Evolutionary conservation across 768 basidiomycete species (phyloP), one percentile per base, ranked within the genome.

Genomic region (Calocera viscosa): DNA sequence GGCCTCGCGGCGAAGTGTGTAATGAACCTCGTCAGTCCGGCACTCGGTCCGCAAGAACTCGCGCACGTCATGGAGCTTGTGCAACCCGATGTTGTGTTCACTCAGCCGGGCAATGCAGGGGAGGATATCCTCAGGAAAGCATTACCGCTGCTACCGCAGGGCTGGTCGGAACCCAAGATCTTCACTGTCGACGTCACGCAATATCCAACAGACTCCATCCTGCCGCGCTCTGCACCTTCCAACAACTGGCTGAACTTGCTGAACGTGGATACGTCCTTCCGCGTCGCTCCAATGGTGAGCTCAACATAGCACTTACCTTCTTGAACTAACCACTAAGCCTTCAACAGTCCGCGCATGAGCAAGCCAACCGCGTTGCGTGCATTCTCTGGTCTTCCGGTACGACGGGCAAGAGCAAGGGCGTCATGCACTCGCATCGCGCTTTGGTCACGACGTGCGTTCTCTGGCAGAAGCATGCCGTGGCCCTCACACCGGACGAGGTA

Each of bases 331-430:
- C 64, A 41, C 17, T 17, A 65, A 65, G 47, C 63, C 40, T 38
- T 5, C 14, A 5, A n/a, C 28, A 28, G 43, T 32, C 64, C 0
- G 67, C 68, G 1, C 53, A 68, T 17, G 72, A 73, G 64, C 70
- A 67, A 19, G 49, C 67, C 1, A 32, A 68, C 7, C 68, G 71
- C 1, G 69, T 70, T 7, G 72, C 73, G 10, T 66, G 72, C 68
- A 71, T 74, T 47, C 70, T 74, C 53, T 74, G 73, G 73, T 68
- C 67, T 10, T 71, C 70, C 1, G 73, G 73, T 0, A 72, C 72
- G 35, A 70, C 68, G 8, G 73, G 73, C 39, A 72, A 72, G 69
- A 68, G 67, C 64, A 74, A 74, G 65, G 73, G 73, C 16, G 73
- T 74, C 41, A 49, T 74, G 49, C 67, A 72, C 14, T 66, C 69